These are phyloP conservation scores for Yamadazyma scolyti DNA, from an alignment of 805 yeast genomes.

Conservation along the genomic window DNA sequence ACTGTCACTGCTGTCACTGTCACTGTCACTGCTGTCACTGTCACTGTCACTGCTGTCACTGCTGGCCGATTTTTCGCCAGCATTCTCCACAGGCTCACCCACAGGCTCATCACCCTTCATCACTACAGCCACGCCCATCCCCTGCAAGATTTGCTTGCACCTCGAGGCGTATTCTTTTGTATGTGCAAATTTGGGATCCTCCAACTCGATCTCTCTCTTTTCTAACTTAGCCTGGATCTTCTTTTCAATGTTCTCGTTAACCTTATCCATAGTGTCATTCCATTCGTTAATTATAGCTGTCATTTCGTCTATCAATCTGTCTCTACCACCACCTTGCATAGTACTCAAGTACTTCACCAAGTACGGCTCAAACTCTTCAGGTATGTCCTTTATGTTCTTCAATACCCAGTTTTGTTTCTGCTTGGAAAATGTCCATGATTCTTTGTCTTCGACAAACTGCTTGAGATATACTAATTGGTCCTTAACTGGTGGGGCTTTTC, in stretches of 20 bases:
- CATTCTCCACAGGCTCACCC: slow-evolving; percentile 12
- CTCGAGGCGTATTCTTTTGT: slow-evolving; percentile 35
- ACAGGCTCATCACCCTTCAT: slow-evolving; percentile 11
- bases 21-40: slow-evolving; percentile 2
- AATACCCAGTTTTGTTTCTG: slow-evolving; percentile 86
- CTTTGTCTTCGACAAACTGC: slow-evolving; percentile 52
- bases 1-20: slow-evolving; percentile 1
- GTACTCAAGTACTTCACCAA: slow-evolving; percentile 53
- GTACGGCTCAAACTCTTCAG: slow-evolving; percentile 48
- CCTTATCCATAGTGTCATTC: slow-evolving; percentile 48
- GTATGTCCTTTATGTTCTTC: slow-evolving; percentile 54
- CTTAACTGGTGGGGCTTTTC: slow-evolving; percentile 70
- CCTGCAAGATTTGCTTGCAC: slow-evolving; percentile 33
- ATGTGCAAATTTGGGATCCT: slow-evolving; percentile 12
- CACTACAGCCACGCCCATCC: slow-evolving; percentile 26
- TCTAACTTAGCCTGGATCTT: slow-evolving; percentile 25
- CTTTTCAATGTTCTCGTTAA: slow-evolving; percentile 37
- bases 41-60: slow-evolving; percentile 1
- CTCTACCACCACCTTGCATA: slow-evolving; percentile 67
- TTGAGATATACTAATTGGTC: slow-evolving; percentile 69
- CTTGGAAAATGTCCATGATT: slow-evolving; percentile 78
- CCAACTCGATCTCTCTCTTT: slow-evolving; percentile 15
- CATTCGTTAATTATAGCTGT: slow-evolving; percentile 46
- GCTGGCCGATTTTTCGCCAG: slow-evolving; percentile 10
- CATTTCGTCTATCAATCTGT: slow-evolving; percentile 50